phyloP scores from a whole-genome alignment of 352 stramenopile genomes.

The Phytophthora chlamydospora region DNA sequence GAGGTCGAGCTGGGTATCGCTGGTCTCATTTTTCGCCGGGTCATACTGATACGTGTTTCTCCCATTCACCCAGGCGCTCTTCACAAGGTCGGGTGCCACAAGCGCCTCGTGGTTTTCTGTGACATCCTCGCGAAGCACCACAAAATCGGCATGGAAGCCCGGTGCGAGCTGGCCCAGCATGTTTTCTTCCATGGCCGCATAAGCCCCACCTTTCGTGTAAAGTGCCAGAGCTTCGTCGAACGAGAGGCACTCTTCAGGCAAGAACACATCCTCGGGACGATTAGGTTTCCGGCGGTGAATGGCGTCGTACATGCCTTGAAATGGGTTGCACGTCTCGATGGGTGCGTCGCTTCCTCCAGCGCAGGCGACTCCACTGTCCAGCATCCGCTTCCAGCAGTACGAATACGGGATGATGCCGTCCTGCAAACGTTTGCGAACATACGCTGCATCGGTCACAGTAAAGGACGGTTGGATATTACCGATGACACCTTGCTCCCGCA shows the following conservation, averaged over 20 bases:
- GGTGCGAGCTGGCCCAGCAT: constrained; percentile 55
- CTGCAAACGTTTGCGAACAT: constrained; percentile 77
- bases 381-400: constrained; percentile 90
- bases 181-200: constrained; percentile 64
- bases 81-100: constrained; percentile 54
- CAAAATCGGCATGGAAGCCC: constrained; percentile 74
- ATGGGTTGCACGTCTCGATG: constrained; percentile 89
- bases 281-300: constrained; percentile 75
- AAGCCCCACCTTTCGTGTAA: constrained; percentile 83
- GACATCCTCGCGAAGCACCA: constrained; percentile 70
- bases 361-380: constrained; percentile 72
- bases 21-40: constrained; percentile 1
- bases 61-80: constrained; percentile 70
- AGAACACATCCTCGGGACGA: constrained; percentile 54
- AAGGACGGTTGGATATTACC: constrained; percentile 91
- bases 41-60: constrained; percentile 62
- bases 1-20: constrained; percentile 39
- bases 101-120: constrained; percentile 47
- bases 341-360: constrained; percentile 85
- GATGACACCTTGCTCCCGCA: constrained; percentile 81
- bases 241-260: constrained; percentile 67
- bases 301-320: constrained; percentile 90
- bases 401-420: constrained; percentile 63
- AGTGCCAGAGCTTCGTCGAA: constrained; percentile 81
- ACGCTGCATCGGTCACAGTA: constrained; percentile 84